A percentile compares a stretch with the other conserved stretches of the same genome.
Evolutionary conservation across 805 yeast species (phyloP).

Genomic region (Ogataea haglerorum): DNA sequence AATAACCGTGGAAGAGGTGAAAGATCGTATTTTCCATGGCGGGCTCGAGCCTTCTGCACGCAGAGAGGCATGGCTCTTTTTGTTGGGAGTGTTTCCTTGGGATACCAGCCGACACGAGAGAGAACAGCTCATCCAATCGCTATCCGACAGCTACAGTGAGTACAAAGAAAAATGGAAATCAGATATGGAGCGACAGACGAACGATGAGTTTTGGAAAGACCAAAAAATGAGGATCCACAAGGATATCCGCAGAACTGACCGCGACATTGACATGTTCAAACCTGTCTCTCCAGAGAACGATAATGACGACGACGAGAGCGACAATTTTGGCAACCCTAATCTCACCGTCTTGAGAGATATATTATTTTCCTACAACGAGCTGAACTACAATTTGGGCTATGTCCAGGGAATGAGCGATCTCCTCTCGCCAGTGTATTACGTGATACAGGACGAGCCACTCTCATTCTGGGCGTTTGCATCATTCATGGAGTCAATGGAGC

Average conservation of each 20-base stretch:
- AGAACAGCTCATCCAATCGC: slow-evolving; percentile 49
- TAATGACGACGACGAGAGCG: slow-evolving; percentile 42
- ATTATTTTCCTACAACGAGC: slow-evolving; percentile 79
- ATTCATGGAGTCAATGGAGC: slow-evolving; percentile 92
- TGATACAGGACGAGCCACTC: slow-evolving; percentile 63
- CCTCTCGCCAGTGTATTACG: slow-evolving; percentile 76
- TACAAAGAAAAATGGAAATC: slow-evolving; percentile 73
- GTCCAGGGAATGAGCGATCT: slow-evolving; percentile 98
- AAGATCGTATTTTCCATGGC: slow-evolving; percentile 85
- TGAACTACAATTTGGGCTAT: slow-evolving; percentile 81
- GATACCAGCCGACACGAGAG: slow-evolving; percentile 73
- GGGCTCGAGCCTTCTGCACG: slow-evolving; percentile 64
- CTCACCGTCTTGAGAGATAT: slow-evolving; percentile 70
- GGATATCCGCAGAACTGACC: slow-evolving; percentile 89
- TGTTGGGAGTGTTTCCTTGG: slow-evolving; percentile 87
- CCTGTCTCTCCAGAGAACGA: slow-evolving; percentile 30
- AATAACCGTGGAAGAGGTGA: slow-evolving; percentile 74
- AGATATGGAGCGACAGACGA: slow-evolving; percentile 45
- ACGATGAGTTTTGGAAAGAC: slow-evolving; percentile 78
- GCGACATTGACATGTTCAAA: slow-evolving; percentile 64
- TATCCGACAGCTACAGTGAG: slow-evolving; percentile 46
- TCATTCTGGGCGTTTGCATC: slow-evolving; percentile 87
- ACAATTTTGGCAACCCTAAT: slow-evolving; percentile 73
- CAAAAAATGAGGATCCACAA: slow-evolving; percentile 88
- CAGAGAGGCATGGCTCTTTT: slow-evolving; percentile 79